Conservation (phyloP, 345 rosid genomes). For the Cardamine occulta region DNA sequence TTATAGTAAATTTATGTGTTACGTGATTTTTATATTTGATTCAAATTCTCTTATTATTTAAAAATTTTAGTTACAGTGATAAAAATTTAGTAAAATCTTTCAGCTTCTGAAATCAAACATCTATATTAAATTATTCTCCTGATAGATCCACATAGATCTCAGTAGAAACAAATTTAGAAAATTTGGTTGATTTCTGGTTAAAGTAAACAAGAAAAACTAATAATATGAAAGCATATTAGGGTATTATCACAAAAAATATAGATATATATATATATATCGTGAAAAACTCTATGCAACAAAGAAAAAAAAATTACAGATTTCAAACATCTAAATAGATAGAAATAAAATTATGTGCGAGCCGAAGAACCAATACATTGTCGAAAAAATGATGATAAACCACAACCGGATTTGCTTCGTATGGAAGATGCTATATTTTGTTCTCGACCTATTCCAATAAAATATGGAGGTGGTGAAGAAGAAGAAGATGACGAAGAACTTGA, state of each 20-base stretch:
- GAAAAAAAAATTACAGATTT: not conserved
- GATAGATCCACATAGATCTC: no score
- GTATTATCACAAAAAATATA: not conserved
- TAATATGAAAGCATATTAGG: not conserved
- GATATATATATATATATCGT: no score
- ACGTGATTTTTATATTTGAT: no score
- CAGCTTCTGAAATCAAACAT: no score
- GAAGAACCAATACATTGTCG: constrained; percentile 37
- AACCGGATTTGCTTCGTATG: constrained; percentile 2
- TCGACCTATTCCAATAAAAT: constrained; percentile 6
- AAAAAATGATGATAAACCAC: constrained; percentile 35
- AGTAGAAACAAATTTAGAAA: no score
- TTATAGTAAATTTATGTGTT: no score
- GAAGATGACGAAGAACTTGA: constrained; percentile 19
- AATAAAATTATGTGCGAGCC: not conserved
- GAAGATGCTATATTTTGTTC: not conserved
- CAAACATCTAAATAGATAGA: not conserved
- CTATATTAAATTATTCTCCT: no score
- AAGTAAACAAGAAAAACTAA: no score
- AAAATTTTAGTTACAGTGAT: no score
- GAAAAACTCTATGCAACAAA: not conserved
- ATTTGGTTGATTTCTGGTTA: no score
- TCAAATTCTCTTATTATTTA: no score
- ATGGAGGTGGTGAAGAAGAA: constrained; percentile 8
- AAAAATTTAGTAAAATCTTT: no score